phyloP scores from a whole-genome alignment of 163 green algal species.

The Prototheca cutis region DNA sequence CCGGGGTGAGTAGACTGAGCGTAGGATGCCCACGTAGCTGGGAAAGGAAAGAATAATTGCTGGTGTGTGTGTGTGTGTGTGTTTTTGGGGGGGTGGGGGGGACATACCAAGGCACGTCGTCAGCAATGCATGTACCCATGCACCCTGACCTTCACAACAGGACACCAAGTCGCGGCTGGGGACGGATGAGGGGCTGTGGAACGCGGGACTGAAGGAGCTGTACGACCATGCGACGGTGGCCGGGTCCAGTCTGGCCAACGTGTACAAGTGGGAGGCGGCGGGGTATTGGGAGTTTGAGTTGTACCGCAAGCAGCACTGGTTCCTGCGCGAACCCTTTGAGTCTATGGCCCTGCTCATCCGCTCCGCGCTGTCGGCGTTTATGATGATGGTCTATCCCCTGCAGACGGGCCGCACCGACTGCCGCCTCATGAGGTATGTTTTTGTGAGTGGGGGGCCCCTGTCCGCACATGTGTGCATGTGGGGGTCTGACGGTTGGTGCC shows the following conservation, averaged over 20 bases:
- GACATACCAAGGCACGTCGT: too few species aligned
- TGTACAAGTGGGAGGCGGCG: background rate
- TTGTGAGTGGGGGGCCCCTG: too few species aligned
- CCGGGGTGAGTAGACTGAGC: too few species aligned
- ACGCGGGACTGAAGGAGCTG: background rate
- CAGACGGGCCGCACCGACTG: conserved; percentile 3
- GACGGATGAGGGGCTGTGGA: conserved; percentile 12
- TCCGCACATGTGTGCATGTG: too few species aligned
- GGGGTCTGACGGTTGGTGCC: too few species aligned
- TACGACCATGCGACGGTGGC: background rate
- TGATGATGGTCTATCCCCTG: conserved; percentile 16
- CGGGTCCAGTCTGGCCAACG: background rate
- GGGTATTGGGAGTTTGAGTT: conserved; percentile 3
- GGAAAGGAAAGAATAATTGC: too few species aligned
- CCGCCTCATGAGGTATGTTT: background rate
- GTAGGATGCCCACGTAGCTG: too few species aligned
- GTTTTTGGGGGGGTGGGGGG: too few species aligned
- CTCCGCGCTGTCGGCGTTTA: conserved; percentile 1
- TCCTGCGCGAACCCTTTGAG: conserved; percentile 1
- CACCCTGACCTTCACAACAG: background rate
- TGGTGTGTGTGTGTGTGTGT: too few species aligned
- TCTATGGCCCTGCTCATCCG: conserved; percentile 2
- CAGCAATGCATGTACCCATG: background rate
- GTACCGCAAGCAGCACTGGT: conserved; percentile 14
- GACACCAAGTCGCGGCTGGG: conserved; percentile 12